phyloP scores from a whole-genome alignment of 192 early-diverging fungal genomes.

The Backusella australiensis region DNA sequence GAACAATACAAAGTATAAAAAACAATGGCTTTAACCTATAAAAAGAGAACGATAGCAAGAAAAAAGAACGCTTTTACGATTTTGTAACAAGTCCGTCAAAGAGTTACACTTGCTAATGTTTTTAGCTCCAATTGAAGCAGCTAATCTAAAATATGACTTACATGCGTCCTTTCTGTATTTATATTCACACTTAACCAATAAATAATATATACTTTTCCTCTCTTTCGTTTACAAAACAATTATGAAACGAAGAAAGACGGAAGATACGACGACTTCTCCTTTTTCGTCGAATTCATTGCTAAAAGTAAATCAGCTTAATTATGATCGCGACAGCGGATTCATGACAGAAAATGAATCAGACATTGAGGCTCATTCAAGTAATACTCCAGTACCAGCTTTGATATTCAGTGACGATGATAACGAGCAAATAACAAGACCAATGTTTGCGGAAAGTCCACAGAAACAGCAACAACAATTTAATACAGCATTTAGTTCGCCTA shows the following conservation, averaged over 20 bases:
- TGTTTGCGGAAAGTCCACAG: background rate
- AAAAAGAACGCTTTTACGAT: background rate
- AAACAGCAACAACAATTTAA: background rate
- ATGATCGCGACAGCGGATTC: slow-evolving; percentile 24
- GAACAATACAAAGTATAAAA: background rate
- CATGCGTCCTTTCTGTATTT: background rate
- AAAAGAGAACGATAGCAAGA: background rate
- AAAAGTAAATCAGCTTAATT: background rate
- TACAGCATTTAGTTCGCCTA: background rate
- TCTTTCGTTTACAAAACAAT: background rate
- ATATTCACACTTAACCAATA: background rate
- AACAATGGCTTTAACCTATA: background rate
- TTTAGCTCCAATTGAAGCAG: slow-evolving; percentile 2
- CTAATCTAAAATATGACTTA: background rate
- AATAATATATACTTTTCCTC: background rate
- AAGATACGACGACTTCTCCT: background rate
- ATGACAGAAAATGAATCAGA: slow-evolving; percentile 19
- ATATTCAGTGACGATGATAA: slow-evolving; percentile 25
- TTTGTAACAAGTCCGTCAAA: slow-evolving; percentile 1
- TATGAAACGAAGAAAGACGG: background rate
- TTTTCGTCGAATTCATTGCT: background rate
- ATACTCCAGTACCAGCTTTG: background rate
- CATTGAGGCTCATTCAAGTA: background rate
- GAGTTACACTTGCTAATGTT: slow-evolving; percentile 4
- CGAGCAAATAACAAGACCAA: background rate